Evolutionary conservation across 495 filamentous ascomycete genomes (phyloP), one percentile per base, ranked within the genome.

Genomic region (Aspergillus conjunctus): DNA sequence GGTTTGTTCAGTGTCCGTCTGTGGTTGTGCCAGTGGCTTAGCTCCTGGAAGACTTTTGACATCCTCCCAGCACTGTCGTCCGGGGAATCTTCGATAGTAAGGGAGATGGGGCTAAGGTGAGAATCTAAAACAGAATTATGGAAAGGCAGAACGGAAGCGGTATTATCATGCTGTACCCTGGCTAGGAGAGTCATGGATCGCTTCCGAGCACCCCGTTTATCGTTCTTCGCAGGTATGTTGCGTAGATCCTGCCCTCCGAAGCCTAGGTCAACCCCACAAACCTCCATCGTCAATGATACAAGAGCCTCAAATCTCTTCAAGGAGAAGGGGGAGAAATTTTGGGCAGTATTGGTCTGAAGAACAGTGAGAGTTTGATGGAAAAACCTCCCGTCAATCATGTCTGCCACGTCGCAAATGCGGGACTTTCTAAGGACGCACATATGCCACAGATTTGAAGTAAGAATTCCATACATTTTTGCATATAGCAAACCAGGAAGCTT

Each of bases 21-120:
- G 39, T 81, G 82, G 59, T 85, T 87, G 63, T 90, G 87, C 87
- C 85, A 89, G 67, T 91, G 86, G 2, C 77, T 76, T 1, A 84
- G 61, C 54, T 91, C 88, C 48, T 75, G 72, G 67, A 85, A 88
- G 7, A 86, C 71, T 31, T 62, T 60, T 0, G 68, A 67, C 18
- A 53, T 21, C 14, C 56, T 54, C 7, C n/a, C 18, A 15, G 51
- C 51, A 2, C 51, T 59, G 20, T 53, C 30, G 3, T 51, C 34
- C 6, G 18, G 3, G 5, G 46, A 51, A 1, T 59, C 56, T 14
- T 67, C 65, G 22, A 77, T 69, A 1, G 68, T 57, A 43, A 90
- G 65, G 2, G 78, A 73, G 31, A 89, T 76, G 3, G 82, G 74
- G 7, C 65, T 62, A 5, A 92, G 73, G 63, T 86, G 84, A 30